Evolutionary conservation across 176 grass and related monocot genomes (phyloP), one percentile per base, ranked within the genome.

Genomic region (Poa pratensis): DNA sequence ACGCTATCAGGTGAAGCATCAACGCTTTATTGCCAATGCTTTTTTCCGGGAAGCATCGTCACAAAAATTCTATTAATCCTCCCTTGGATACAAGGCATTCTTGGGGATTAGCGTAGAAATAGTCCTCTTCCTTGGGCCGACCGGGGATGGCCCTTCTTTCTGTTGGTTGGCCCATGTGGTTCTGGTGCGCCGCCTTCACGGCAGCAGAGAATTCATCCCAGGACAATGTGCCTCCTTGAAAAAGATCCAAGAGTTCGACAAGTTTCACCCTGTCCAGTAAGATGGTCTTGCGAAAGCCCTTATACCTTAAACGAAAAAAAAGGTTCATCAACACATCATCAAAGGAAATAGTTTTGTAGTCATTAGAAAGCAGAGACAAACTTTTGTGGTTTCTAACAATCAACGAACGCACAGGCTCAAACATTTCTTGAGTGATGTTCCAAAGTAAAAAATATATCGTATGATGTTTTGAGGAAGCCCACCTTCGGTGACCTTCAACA

Each of bases 401-500:
- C 78, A 37, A 73, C 79, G 4, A 46, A 7, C 4, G 45, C 39
- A 62, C 19, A 48, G 26, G 3, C 8, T 23, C 9, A 30, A 75
- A 14, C 16, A 2, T 42, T 12, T 80, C n/a, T 67, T 40, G 5
- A 18, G 6, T 60, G 32, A 59, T 82, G 58, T 67, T 22, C 1
- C 3, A 69, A 51, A 17, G 15, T 19, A 69, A 40, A 68, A 77
- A 14, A 51, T 35, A 63, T 3, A 64, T 16, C 2, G 0, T 7
- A 49, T 70, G 24, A 64, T 20, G 76, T 63, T 81, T 9, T 0
- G 0, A 59, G 80, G 53, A 77, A 22, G 63, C 89, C 76, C 54
- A 99, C 96, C 93, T 91, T 78, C 93, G 93, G 30, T 99, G 93
- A 64, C 96, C 96, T 84, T 99, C 96, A 27, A 99, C 96, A 79